These are phyloP conservation scores for Metarhizium robertsii DNA, from an alignment of 2,329 filamentous ascomycete genomes.

Conservation along the genomic window DNA sequence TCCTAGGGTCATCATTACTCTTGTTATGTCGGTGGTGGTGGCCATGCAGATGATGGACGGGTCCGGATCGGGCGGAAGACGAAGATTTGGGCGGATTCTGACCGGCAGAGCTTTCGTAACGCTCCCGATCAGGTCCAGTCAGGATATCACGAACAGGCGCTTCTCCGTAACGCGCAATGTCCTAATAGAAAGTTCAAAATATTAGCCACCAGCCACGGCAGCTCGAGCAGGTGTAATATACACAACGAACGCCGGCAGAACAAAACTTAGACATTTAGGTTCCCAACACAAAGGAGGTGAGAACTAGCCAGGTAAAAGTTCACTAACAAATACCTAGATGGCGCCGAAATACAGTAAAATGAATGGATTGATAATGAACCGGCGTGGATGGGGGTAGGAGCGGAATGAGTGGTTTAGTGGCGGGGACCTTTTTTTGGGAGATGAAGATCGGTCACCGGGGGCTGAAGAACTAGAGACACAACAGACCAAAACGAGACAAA, in stretches of 20 bases:
- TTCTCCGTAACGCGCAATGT: conserved; percentile 69
- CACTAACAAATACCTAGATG: background rate
- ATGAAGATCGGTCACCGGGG: conserved; percentile 1
- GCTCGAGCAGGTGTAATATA: background rate
- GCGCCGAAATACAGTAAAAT: background rate
- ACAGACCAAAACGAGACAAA: background rate
- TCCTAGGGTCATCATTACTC: conserved; percentile 56
- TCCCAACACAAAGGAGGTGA: background rate
- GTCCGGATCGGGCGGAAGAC: conserved; percentile 50
- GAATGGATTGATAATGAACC: conserved; percentile 1
- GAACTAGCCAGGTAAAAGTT: background rate
- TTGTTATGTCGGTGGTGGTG: conserved; percentile 60
- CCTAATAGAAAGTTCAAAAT: conserved; percentile 31
- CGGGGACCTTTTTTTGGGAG: background rate
- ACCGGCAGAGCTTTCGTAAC: conserved; percentile 41
- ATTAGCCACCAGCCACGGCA: background rate
- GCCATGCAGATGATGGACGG: conserved; percentile 55
- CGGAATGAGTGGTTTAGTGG: background rate
- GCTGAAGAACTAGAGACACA: background rate
- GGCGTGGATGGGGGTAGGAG: background rate
- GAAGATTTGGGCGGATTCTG: conserved; percentile 50
- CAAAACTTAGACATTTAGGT: background rate
- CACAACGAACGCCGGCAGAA: background rate
- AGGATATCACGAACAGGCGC: conserved; percentile 65
- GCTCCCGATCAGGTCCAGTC: conserved; percentile 59